A percentile compares a stretch with the other conserved stretches of the same genome.
These are phyloP conservation scores for Bipolaris zeicola DNA, from an alignment of 2,329 filamentous ascomycete species.

Conservation along the genomic window DNA sequence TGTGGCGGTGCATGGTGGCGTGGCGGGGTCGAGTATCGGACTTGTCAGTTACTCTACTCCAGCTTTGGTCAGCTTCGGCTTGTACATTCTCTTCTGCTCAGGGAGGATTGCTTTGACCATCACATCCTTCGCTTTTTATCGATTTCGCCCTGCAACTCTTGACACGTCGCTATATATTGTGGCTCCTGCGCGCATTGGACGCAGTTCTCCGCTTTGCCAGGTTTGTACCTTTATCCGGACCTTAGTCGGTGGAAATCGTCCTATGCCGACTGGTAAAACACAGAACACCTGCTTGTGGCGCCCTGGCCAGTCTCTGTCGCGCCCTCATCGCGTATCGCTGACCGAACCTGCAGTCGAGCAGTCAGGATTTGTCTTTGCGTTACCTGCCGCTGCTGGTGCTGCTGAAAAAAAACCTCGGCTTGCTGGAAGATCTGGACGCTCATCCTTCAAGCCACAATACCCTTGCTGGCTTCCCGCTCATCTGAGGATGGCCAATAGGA, in stretches of 20 bases:
- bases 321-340: neutral
- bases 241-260: neutral
- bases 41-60: neutral
- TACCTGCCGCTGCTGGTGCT: neutral
- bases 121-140: neutral
- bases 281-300: neutral
- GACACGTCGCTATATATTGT: neutral
- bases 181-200: neutral
- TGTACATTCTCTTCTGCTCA: neutral
- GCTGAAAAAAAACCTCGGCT: neutral
- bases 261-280: neutral
- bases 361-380: neutral
- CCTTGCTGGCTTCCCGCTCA: neutral
- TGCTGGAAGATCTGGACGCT: neutral
- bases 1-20: conserved; percentile 26
- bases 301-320: neutral
- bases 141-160: neutral
- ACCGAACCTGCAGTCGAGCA: neutral
- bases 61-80: neutral
- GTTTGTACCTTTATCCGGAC: conserved; percentile 13
- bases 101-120: neutral
- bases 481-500: neutral
- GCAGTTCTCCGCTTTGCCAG: conserved; percentile 2
- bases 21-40: conserved; percentile 18
- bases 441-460: neutral